Percentiles rank a stretch among this genome's conserved stretches.
These are phyloP conservation scores for Trichomonas gallinae DNA, from an alignment of 208 protist species.

Conservation along the genomic window DNA sequence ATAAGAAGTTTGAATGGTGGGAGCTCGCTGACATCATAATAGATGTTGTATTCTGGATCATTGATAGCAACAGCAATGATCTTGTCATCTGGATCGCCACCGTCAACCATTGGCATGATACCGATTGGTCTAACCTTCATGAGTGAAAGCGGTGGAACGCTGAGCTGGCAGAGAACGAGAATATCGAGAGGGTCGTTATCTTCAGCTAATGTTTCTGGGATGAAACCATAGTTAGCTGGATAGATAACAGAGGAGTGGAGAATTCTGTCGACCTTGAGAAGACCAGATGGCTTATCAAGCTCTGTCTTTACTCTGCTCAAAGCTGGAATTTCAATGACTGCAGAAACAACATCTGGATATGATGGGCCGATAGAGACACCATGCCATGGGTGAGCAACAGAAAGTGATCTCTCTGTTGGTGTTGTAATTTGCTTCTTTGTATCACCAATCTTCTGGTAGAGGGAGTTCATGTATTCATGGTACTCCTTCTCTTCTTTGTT, in stretches of 20 bases:
- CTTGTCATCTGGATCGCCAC: background rate
- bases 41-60: slow-evolving; percentile 14
- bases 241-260: background rate
- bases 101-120: slow-evolving; percentile 7
- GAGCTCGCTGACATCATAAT: background rate
- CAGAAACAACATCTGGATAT: background rate
- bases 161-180: background rate
- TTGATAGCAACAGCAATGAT: background rate
- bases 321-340: background rate
- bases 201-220: background rate
- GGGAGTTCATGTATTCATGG: background rate
- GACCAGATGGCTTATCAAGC: background rate
- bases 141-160: background rate
- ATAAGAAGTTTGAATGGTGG: background rate
- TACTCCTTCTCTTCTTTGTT: background rate
- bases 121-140: slow-evolving; percentile 15
- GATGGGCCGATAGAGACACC: background rate
- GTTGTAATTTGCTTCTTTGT: background rate
- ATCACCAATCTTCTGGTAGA: background rate
- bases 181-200: background rate
- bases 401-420: background rate
- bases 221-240: slow-evolving; percentile 13
- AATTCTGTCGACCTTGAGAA: slow-evolving; percentile 8
- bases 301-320: background rate
- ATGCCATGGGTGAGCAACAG: slow-evolving; percentile 2